Base-by-base conservation (phyloP, 306 rosid species). In the Rosa chinensis region DNA sequence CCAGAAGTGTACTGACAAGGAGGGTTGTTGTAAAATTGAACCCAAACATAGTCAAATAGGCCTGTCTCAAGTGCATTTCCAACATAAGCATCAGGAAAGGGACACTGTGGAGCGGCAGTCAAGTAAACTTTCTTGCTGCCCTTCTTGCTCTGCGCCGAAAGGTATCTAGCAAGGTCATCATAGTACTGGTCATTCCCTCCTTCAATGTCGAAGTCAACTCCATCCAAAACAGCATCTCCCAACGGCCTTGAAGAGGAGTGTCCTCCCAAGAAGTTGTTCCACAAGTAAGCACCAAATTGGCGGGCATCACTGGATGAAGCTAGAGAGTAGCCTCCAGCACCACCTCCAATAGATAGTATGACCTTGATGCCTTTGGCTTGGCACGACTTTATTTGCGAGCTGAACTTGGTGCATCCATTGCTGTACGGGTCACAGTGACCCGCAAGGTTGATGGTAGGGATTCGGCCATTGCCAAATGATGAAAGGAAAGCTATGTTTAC, bases 1-100 rank as follows among this genome's bases (percentile, higher is more conserved):
- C 86, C 87, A n/a, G 58, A 21, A 44, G 61, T 67, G 28, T 83
- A 93, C 2, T 85, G 88, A 68, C 98, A 91, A 0, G 18, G 73
- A 52, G 84, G 78, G 64, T 92, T 92, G 86, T 92, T 92, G 80
- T 88, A 92, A 82, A 92, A 92, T 77, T 92, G 97, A 45, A 92
- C 93, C 93, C 89, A 85, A 70, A 82, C 78, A 61, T 76, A 73
- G 84, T 85, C 84, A 63, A 82, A 85, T 1, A 82, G 78, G 21
- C 82, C 82, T 0, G 84, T 82, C 2, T 66, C 58, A 6, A 79
- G 76, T 9, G 88, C 86, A 10, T 49, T 72, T 39, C 79, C 88
- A 5, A 85, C 35, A 2, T 18, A 79, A 9, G 73, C 64, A 48
- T 85, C 88, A 9, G 88, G 88, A 43, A 70, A 79, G 5, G 77